phyloP scores from a whole-genome alignment of 441 rosid species.

The Euphorbia corollata region DNA sequence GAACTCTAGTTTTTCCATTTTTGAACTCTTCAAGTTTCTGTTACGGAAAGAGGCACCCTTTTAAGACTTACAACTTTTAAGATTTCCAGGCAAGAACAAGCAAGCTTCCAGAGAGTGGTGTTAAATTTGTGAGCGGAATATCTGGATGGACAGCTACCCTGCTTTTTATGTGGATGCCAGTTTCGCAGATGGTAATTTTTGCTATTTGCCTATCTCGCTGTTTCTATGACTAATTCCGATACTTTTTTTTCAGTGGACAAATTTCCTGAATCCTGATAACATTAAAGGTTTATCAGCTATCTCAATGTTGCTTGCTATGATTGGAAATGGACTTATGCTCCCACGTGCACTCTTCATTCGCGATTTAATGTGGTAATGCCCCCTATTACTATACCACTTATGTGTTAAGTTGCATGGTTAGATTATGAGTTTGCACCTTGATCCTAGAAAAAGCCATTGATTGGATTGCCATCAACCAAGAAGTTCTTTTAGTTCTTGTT shows the following conservation, averaged over 20 bases:
- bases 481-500: background rate
- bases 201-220: slow-evolving; percentile 2
- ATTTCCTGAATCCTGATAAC: slow-evolving; percentile 74
- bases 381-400: background rate
- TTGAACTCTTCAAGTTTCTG: background rate
- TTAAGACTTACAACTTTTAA: slow-evolving; percentile 26
- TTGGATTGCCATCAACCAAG: no score
- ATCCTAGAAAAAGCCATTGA: no score
- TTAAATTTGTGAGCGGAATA: slow-evolving; percentile 52
- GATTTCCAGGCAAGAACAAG: slow-evolving; percentile 73
- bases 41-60: background rate
- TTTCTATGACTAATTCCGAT: slow-evolving; percentile 21
- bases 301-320: slow-evolving; percentile 85
- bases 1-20: background rate
- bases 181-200: slow-evolving; percentile 66
- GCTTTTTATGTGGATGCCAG: slow-evolving; percentile 98
- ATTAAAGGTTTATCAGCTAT: slow-evolving; percentile 77
- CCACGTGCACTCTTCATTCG: slow-evolving; percentile 91
- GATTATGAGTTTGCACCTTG: no score
- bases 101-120: slow-evolving; percentile 58
- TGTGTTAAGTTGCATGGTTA: no score
- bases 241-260: slow-evolving; percentile 68
- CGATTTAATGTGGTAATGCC: slow-evolving; percentile 85
- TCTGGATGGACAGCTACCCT: slow-evolving; percentile 98
- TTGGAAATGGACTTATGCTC: slow-evolving; percentile 87